Percentiles rank a stretch among this genome's conserved stretches.
Conservation (phyloP, 139 green algal species). For the Diplosphaera chodatii region DNA sequence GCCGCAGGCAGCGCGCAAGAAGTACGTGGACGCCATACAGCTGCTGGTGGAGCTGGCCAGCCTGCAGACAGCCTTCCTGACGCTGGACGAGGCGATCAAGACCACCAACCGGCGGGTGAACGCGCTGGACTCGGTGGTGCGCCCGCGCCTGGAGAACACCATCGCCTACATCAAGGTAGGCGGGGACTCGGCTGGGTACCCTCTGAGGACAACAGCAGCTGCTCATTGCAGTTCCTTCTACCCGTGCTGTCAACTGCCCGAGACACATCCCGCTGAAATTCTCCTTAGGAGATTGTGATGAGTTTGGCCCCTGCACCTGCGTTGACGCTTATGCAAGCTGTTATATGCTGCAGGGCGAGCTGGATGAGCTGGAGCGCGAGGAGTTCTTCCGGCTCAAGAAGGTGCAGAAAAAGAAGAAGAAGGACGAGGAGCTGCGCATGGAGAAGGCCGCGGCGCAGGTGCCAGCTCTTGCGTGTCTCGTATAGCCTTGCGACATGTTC, state of each 20-base stretch:
- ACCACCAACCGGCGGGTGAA: constrained; percentile 98
- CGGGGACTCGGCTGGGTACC: too few relatives aligned
- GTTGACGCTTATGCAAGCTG: too few relatives aligned
- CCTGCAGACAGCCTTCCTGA: constrained; percentile 97
- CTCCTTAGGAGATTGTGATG: too few relatives aligned
- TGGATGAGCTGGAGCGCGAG: constrained; percentile 98
- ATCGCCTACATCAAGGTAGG: constrained; percentile 99
- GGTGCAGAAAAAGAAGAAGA: constrained; percentile 86
- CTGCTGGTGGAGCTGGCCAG: constrained; percentile 92
- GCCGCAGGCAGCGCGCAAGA: constrained; percentile 35
- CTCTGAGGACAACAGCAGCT: too few relatives aligned
- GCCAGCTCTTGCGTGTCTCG: too few relatives aligned
- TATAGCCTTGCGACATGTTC: too few relatives aligned
- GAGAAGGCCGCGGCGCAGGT: too few relatives aligned
- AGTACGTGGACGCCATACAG: constrained; percentile 74
- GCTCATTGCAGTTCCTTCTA: too few relatives aligned
- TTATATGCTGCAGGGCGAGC: constrained; percentile 85
- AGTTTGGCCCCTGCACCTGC: too few relatives aligned
- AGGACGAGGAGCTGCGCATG: constrained; percentile 17
- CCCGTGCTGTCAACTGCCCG: too few relatives aligned
- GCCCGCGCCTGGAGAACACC: constrained; percentile 95
- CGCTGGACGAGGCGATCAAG: constrained; percentile 95
- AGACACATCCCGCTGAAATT: too few relatives aligned
- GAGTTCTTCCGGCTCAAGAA: constrained; percentile 99
- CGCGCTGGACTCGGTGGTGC: constrained; percentile 97